Evolutionary conservation across 352 stramenopile species (phyloP).

Genomic region (Hyaloperonospora arabidopsidis): DNA sequence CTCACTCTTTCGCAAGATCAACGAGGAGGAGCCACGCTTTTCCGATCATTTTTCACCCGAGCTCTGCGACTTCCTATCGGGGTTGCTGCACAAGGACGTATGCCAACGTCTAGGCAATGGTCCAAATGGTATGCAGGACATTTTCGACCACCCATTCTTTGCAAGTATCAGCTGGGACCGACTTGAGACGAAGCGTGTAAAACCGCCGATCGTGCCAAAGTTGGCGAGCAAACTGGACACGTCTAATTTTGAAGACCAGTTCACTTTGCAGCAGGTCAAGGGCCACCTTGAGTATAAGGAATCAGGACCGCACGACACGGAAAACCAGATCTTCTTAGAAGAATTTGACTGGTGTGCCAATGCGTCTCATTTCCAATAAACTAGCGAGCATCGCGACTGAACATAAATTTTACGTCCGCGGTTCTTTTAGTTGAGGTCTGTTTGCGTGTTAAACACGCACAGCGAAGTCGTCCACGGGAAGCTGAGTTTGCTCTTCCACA

Average conservation of each 20-base stretch:
- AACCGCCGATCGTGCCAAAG: slow-evolving; percentile 50
- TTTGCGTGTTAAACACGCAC: slow-evolving; percentile 32
- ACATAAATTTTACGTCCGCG: slow-evolving; percentile 38
- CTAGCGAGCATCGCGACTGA: slow-evolving; percentile 1
- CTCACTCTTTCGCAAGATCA: slow-evolving; percentile 96
- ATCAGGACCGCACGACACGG: slow-evolving; percentile 22
- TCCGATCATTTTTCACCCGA: slow-evolving; percentile 81
- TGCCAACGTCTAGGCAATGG: slow-evolving; percentile 48
- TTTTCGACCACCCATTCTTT: slow-evolving; percentile 77
- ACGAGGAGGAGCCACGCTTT: slow-evolving; percentile 86
- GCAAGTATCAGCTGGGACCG: slow-evolving; percentile 66
- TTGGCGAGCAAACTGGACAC: slow-evolving; percentile 44
- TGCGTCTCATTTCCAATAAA: slow-evolving; percentile 36
- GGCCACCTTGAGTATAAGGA: slow-evolving; percentile 57
- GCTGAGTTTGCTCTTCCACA: slow-evolving; percentile 35
- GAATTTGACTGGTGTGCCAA: slow-evolving; percentile 74
- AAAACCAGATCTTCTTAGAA: slow-evolving; percentile 43
- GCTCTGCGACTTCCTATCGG: slow-evolving; percentile 48
- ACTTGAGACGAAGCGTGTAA: slow-evolving; percentile 64
- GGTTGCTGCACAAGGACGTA: slow-evolving; percentile 56
- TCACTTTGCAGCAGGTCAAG: slow-evolving; percentile 58
- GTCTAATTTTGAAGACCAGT: slow-evolving; percentile 70
- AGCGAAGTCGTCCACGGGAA: slow-evolving; percentile 50
- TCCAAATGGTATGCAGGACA: slow-evolving; percentile 51
- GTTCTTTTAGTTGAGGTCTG: background rate